Percentiles rank a stretch among this genome's conserved stretches.
These are phyloP conservation scores for Orbilia blumenaviensis DNA, from an alignment of 2,329 filamentous ascomycete species.

Conservation along the genomic window DNA sequence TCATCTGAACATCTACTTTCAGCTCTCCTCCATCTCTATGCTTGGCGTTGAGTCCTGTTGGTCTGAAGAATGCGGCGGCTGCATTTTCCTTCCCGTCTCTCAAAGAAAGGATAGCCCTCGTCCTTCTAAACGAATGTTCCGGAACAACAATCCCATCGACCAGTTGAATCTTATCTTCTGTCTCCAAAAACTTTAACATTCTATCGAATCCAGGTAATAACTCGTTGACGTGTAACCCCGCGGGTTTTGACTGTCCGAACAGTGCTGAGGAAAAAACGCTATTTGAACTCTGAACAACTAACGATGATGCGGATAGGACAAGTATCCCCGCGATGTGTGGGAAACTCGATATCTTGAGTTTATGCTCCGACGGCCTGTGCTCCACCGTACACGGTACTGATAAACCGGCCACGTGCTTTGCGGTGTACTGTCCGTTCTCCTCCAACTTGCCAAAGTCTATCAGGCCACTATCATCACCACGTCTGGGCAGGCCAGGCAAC, in stretches of 20 bases:
- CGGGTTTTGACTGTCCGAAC: constrained; percentile 85
- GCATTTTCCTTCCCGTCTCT: constrained; percentile 81
- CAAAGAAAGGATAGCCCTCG: constrained; percentile 82
- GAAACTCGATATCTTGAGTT: constrained; percentile 88
- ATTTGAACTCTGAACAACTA: constrained; percentile 90
- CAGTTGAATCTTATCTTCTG: constrained; percentile 84
- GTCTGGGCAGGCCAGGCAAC: constrained; percentile 81
- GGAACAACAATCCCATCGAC: constrained; percentile 96
- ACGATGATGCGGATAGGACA: constrained; percentile 79
- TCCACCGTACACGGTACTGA: constrained; percentile 87
- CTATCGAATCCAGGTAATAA: constrained; percentile 88
- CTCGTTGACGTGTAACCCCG: constrained; percentile 79
- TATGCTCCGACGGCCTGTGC: constrained; percentile 73
- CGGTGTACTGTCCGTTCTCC: constrained; percentile 82
- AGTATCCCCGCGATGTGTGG: constrained; percentile 98
- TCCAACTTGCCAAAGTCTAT: constrained; percentile 80
- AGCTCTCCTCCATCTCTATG: constrained; percentile 92
- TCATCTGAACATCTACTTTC: constrained; percentile 94
- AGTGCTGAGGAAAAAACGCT: constrained; percentile 91
- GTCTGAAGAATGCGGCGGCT: constrained; percentile 80
- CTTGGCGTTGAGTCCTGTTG: constrained; percentile 82
- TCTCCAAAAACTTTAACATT: constrained; percentile 79
- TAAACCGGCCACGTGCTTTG: constrained; percentile 76
- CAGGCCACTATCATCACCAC: constrained; percentile 71
- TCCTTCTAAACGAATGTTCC: constrained; percentile 92